A percentile compares a stretch with the other conserved stretches of the same genome.
These are phyloP conservation scores for Xerocomus brunneocitrinus DNA, from an alignment of 768 basidiomycete genomes.

Conservation along the genomic window DNA sequence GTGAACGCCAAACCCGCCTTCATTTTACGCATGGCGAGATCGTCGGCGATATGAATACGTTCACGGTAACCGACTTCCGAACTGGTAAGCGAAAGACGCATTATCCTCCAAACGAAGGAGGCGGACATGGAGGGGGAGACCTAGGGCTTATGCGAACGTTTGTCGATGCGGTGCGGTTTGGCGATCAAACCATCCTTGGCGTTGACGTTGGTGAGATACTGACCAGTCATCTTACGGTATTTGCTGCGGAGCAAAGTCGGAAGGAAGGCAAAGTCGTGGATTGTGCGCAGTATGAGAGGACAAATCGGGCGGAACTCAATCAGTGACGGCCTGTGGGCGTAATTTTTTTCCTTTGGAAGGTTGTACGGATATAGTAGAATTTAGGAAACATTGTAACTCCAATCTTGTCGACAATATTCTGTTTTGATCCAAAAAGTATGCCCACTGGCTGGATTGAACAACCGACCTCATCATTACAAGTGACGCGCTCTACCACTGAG, in stretches of 20 bases:
- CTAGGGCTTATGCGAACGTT: constrained; percentile 70
- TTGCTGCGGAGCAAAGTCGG: constrained; percentile 81
- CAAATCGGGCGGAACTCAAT: constrained; percentile 35
- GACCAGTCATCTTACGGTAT: constrained; percentile 77
- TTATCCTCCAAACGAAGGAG: constrained; percentile 52
- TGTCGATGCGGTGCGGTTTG: constrained; percentile 65
- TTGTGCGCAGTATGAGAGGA: constrained; percentile 59
- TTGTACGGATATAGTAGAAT: background rate
- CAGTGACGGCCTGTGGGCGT: background rate
- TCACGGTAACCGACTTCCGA: constrained; percentile 75
- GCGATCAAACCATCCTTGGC: constrained; percentile 59
- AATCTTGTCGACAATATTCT: no score
- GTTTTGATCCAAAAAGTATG: constrained; percentile 12
- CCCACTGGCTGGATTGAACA: constrained; percentile 44
- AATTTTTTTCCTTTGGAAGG: background rate
- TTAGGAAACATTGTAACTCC: no score
- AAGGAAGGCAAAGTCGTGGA: constrained; percentile 65
- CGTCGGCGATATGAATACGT: constrained; percentile 76
- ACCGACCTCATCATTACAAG: constrained; percentile 44
- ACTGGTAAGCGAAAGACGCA: constrained; percentile 42
- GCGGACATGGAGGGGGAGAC: constrained; percentile 85
- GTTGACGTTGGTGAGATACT: constrained; percentile 67
- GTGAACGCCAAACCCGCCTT: constrained; percentile 77
- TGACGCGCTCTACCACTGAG: constrained; percentile 45
- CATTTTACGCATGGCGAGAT: constrained; percentile 88